Percentiles rank a stretch among this genome's conserved stretches.
These are phyloP conservation scores for Botryotinia convoluta DNA, from an alignment of 2,329 filamentous ascomycete species.

Conservation along the genomic window DNA sequence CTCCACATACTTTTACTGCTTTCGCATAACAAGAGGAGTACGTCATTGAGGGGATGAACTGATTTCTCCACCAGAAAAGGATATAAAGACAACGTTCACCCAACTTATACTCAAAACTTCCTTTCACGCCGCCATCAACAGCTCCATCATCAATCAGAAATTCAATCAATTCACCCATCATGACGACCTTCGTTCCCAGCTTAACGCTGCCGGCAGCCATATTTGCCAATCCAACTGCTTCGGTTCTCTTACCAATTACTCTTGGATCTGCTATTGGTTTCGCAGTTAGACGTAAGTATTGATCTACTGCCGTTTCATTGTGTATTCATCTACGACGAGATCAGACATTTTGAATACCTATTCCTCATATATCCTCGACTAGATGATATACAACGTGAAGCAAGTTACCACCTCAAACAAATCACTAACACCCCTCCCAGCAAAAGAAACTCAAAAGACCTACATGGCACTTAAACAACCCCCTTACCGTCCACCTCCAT, in stretches of 20 bases:
- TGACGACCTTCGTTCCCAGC: constrained; percentile 79
- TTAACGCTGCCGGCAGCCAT: constrained; percentile 70
- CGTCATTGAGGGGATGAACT: constrained; percentile 14
- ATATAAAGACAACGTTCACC: neutral
- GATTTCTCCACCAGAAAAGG: neutral
- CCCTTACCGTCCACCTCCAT: constrained; percentile 57
- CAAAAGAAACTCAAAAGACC: constrained; percentile 56
- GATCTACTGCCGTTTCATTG: neutral
- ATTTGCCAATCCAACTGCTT: constrained; percentile 69
- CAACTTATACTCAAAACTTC: neutral
- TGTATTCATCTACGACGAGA: neutral
- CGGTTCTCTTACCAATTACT: constrained; percentile 72
- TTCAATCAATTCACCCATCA: constrained; percentile 42
- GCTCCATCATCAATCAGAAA: neutral
- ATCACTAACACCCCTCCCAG: constrained; percentile 39
- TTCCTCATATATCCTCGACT: neutral
- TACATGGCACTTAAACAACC: constrained; percentile 69
- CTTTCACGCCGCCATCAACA: neutral
- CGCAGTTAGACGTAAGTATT: constrained; percentile 58
- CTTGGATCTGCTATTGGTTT: constrained; percentile 73
- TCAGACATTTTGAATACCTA: neutral
- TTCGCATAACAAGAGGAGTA: constrained; percentile 6
- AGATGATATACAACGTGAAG: neutral
- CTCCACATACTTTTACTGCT: neutral
- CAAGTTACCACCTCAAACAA: neutral